phyloP scores from a whole-genome alignment of 1,284 basidiomycete genomes.

The Papiliotrema laurentii region DNA sequence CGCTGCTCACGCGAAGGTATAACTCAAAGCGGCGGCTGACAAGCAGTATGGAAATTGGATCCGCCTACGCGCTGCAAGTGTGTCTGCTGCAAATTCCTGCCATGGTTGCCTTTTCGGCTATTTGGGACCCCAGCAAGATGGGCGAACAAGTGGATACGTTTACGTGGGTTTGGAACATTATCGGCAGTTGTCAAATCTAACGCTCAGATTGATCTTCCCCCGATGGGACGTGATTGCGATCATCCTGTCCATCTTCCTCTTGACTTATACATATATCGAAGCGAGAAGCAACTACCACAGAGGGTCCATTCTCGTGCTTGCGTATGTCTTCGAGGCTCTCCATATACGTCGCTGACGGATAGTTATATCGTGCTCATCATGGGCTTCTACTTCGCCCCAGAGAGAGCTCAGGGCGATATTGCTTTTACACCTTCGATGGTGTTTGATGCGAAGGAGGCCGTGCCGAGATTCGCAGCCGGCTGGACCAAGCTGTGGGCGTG shows the following conservation, averaged over 20 bases:
- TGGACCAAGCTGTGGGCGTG: slow-evolving; percentile 7
- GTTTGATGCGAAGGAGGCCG: background rate
- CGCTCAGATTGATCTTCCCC: slow-evolving; percentile 87
- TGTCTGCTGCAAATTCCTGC: slow-evolving; percentile 96
- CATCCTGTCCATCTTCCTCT: slow-evolving; percentile 88
- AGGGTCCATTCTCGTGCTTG: slow-evolving; percentile 48
- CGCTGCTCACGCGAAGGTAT: slow-evolving; percentile 19
- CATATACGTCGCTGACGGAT: slow-evolving; percentile 6
- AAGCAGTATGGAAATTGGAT: slow-evolving; percentile 95
- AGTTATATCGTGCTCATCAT: slow-evolving; percentile 74
- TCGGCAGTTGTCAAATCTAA: background rate
- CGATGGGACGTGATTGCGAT: slow-evolving; percentile 97
- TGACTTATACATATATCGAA: slow-evolving; percentile 99
- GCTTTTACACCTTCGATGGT: background rate
- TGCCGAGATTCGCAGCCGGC: background rate
- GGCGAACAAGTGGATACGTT: slow-evolving; percentile 80
- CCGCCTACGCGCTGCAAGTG: slow-evolving; percentile 96
- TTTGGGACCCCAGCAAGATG: slow-evolving; percentile 78
- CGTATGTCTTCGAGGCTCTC: background rate
- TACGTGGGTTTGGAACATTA: slow-evolving; percentile 57
- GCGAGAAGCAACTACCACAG: slow-evolving; percentile 95
- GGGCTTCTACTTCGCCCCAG: slow-evolving; percentile 71
- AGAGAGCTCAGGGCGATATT: slow-evolving; percentile 8
- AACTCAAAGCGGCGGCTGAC: background rate
- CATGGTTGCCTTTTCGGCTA: slow-evolving; percentile 97